These are phyloP conservation scores for Dryas drummondii DNA, from an alignment of 306 rosid genomes.

Conservation along the genomic window DNA sequence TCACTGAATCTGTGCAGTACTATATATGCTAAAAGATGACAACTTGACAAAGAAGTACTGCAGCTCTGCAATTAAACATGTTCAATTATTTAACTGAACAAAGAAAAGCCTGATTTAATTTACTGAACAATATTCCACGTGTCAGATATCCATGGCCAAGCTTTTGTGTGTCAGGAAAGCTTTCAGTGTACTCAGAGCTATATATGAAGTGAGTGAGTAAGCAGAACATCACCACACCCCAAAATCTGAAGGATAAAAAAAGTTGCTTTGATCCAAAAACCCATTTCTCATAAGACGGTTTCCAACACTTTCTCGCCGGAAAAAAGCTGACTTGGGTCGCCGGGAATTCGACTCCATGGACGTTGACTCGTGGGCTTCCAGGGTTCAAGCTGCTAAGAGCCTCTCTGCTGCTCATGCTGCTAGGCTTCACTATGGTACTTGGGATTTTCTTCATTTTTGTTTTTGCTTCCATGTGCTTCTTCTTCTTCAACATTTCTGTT, in stretches of 20 bases:
- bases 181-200: constrained; percentile 36
- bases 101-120: background rate
- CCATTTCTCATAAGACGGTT: constrained; percentile 4
- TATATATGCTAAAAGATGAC: background rate
- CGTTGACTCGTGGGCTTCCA: constrained; percentile 63
- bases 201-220: constrained; percentile 22
- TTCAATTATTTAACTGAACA: constrained; percentile 3
- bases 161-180: constrained; percentile 57
- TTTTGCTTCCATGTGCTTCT: background rate
- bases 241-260: constrained; percentile 3
- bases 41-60: background rate
- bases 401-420: constrained; percentile 63
- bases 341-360: constrained; percentile 51
- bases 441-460: background rate
- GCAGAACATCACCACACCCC: constrained; percentile 31
- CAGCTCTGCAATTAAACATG: background rate
- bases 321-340: constrained; percentile 18
- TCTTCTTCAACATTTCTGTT: constrained; percentile 15
- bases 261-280: constrained; percentile 12
- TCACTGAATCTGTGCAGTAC: background rate
- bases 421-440: constrained; percentile 68
- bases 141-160: constrained; percentile 33
- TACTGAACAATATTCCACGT: constrained; percentile 27
- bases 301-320: constrained; percentile 11
- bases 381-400: constrained; percentile 53